These are phyloP conservation scores for Athelia psychrophila DNA, from an alignment of 1,284 basidiomycete genomes.

Conservation along the genomic window DNA sequence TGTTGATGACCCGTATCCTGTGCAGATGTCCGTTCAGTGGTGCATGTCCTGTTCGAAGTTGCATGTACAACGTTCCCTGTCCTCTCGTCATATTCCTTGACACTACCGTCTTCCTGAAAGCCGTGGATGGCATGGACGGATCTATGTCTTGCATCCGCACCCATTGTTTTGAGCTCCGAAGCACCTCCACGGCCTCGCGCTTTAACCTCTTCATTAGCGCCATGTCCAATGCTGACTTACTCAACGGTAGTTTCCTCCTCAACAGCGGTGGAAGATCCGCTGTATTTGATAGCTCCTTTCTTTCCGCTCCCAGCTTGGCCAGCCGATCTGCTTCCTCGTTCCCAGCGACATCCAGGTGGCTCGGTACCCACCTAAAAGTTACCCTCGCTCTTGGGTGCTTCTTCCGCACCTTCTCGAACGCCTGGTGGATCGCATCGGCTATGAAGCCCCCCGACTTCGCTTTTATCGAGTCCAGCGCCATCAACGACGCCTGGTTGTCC, in stretches of 20 bases:
- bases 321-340: conserved; percentile 16
- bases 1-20: conserved; percentile 12
- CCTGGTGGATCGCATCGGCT: neutral
- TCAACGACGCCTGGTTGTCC: neutral
- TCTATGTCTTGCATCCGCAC: neutral
- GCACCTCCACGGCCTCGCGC: neutral
- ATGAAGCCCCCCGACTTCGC: neutral
- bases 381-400: no score
- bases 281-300: neutral
- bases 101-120: conserved; percentile 6
- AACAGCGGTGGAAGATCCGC: conserved; percentile 11
- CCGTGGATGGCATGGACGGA: neutral
- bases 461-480: neutral
- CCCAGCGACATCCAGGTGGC: conserved; percentile 12
- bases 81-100: neutral
- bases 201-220: neutral
- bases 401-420: no score
- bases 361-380: conserved; percentile 7
- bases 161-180: neutral
- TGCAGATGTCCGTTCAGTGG: conserved; percentile 23
- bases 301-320: conserved; percentile 13
- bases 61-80: conserved; percentile 19
- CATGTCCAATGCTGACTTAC: conserved; percentile 2
- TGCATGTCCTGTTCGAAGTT: conserved; percentile 25
- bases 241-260: neutral